Conservation (phyloP, 2,329 filamentous ascomycete species). For the Cladosporium sp. region DNA sequence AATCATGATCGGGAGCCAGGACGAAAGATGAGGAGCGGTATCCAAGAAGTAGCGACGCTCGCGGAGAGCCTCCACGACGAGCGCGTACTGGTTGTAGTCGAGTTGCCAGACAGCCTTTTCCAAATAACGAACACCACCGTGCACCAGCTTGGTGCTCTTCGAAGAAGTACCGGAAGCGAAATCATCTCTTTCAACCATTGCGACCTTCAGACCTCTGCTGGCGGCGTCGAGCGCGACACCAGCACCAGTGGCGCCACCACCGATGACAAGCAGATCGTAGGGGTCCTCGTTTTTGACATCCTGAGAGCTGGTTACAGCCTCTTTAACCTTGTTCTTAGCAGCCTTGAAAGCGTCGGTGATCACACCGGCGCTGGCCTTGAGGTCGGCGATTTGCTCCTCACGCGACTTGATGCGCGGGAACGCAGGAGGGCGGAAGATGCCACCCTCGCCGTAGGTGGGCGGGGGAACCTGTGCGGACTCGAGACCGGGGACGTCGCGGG, state of each 20-base stretch:
- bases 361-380: constrained; percentile 50
- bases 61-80: constrained; percentile 76
- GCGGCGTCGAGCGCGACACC: constrained; percentile 79
- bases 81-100: constrained; percentile 73
- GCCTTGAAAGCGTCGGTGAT: constrained; percentile 33
- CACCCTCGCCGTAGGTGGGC: constrained; percentile 64
- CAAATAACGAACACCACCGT: constrained; percentile 78
- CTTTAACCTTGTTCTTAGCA: constrained; percentile 42
- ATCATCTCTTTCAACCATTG: constrained; percentile 77
- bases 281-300: constrained; percentile 24
- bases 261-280: constrained; percentile 76
- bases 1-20: constrained; percentile 79
- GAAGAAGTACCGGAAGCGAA: constrained; percentile 78
- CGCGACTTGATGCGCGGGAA: constrained; percentile 62
- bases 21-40: constrained; percentile 76
- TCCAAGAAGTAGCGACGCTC: constrained; percentile 81
- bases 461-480: constrained; percentile 66
- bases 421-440: constrained; percentile 61
- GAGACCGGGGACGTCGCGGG: constrained; percentile 66
- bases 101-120: constrained; percentile 85
- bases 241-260: constrained; percentile 73
- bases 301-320: constrained; percentile 30
- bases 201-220: constrained; percentile 74
- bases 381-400: constrained; percentile 60
- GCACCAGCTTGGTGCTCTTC: constrained; percentile 83